A percentile compares a stretch with the other conserved stretches of the same genome.
phyloP scores from a whole-genome alignment of 1,284 basidiomycete genomes.

The Quambalaria eucalypti region DNA sequence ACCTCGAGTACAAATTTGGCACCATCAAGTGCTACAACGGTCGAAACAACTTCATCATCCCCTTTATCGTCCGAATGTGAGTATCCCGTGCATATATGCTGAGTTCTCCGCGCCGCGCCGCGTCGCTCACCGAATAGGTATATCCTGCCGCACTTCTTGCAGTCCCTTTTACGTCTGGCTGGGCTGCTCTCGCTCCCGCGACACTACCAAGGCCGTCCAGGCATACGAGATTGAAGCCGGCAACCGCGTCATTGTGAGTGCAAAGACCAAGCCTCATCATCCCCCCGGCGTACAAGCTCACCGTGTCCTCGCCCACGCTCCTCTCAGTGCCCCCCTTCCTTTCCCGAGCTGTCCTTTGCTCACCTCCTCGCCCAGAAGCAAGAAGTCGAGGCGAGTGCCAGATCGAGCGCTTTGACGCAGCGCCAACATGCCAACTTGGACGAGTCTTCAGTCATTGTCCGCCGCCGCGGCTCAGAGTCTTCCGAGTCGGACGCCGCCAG shows the following conservation, averaged over 20 bases:
- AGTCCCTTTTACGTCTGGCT: constrained; percentile 70
- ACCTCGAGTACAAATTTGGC: constrained; percentile 72
- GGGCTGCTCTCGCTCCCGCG: constrained; percentile 61
- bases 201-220: constrained; percentile 57
- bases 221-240: constrained; percentile 66
- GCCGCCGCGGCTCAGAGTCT: constrained; percentile 43
- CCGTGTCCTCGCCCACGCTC: constrained; percentile 46
- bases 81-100: no score
- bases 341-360: constrained; percentile 33
- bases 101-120: not conserved
- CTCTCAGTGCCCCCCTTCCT: constrained; percentile 28
- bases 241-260: constrained; percentile 49
- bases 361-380: constrained; percentile 8
- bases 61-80: constrained; percentile 62
- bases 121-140: constrained; percentile 32
- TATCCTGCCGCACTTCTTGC: constrained; percentile 6
- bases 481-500: constrained; percentile 34
- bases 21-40: constrained; percentile 61
- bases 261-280: not conserved
- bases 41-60: constrained; percentile 63
- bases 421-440: not conserved
- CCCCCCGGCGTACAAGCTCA: no score
- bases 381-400: not conserved
- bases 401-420: not conserved
- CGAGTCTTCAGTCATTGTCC: constrained; percentile 18